Evolutionary conservation across 2,329 filamentous ascomycete genomes (phyloP).

Genomic region (Botrytis paeoniae): DNA sequence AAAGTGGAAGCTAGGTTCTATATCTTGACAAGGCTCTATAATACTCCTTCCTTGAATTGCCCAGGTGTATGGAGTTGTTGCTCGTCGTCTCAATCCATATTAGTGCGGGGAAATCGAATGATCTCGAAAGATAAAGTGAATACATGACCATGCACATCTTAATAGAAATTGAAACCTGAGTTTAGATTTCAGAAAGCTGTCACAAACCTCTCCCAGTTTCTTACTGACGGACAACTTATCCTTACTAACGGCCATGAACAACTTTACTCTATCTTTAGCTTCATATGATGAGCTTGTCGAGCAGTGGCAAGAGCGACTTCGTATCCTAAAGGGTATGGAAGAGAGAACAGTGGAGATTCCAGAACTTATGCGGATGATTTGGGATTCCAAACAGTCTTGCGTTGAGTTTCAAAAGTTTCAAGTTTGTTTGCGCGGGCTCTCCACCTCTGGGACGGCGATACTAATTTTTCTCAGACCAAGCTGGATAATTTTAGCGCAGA

Average conservation of each 20-base stretch:
- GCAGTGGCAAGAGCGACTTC: not conserved
- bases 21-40: not conserved
- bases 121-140: not conserved
- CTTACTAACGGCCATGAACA: not conserved
- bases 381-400: not conserved
- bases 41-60: not conserved
- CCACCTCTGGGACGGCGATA: not conserved
- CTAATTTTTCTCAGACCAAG: not conserved
- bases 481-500: not conserved
- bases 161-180: not conserved
- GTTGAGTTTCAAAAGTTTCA: not conserved
- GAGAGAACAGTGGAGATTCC: not conserved
- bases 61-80: not conserved
- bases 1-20: not conserved
- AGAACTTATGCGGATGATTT: not conserved
- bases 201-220: rapidly evolving
- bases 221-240: not conserved
- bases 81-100: not conserved
- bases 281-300: not conserved
- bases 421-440: not conserved
- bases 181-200: not conserved
- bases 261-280: not conserved
- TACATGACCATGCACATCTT: not conserved
- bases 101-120: not conserved
- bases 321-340: not conserved